These are phyloP conservation scores for Sporothrix pseudoabietina DNA, from an alignment of 2,329 filamentous ascomycete species.

Conservation along the genomic window DNA sequence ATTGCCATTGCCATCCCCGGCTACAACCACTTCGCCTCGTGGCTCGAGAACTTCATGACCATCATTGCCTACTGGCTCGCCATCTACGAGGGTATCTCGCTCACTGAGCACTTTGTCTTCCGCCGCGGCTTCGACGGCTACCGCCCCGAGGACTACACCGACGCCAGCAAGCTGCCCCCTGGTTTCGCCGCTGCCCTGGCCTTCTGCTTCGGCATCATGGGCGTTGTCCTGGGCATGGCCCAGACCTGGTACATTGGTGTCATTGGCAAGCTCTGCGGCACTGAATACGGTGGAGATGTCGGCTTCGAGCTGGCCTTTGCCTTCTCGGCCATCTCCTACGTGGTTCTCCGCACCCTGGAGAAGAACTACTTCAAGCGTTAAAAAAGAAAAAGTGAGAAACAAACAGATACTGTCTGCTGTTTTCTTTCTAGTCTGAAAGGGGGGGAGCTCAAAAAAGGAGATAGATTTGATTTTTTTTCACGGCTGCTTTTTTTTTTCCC, in stretches of 20 bases:
- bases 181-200: conserved; percentile 42
- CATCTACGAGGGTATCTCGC: conserved; percentile 47
- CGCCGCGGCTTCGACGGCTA: conserved; percentile 48
- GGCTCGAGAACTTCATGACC: conserved; percentile 47
- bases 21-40: conserved; percentile 40
- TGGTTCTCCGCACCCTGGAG: conserved; percentile 51
- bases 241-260: conserved; percentile 65
- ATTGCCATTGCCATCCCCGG: conserved; percentile 59
- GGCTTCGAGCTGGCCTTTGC: conserved; percentile 65
- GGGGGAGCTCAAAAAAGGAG: conserved; percentile 3
- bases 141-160: conserved; percentile 52
- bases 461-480: conserved; percentile 7
- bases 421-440: neutral
- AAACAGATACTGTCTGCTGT: neutral
- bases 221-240: conserved; percentile 61
- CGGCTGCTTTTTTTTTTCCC: neutral
- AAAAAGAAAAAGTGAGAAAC: neutral
- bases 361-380: conserved; percentile 45
- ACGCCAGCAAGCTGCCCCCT: conserved; percentile 45
- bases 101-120: conserved; percentile 48
- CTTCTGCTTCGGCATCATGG: conserved; percentile 42
- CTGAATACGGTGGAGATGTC: conserved; percentile 50
- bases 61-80: conserved; percentile 49
- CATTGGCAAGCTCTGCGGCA: conserved; percentile 59
- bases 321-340: conserved; percentile 50